A percentile compares a stretch with the other conserved stretches of the same genome.
Evolutionary conservation across 768 basidiomycete genomes (phyloP).

Genomic region (Strobilomyces echinocephalus): DNA sequence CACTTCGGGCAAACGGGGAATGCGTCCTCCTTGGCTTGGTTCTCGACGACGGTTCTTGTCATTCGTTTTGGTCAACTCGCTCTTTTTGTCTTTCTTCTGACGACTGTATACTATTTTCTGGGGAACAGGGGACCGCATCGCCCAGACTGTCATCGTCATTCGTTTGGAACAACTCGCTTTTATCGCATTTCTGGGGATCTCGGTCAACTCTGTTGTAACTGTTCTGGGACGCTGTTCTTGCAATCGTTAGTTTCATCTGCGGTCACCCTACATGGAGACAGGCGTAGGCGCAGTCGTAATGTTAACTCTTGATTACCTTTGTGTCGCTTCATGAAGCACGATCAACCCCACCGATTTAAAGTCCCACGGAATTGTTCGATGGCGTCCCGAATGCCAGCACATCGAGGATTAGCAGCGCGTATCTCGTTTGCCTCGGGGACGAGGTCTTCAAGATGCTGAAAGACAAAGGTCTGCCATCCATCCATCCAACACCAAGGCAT

Average conservation of each 20-base stretch:
- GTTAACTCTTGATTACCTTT: neutral
- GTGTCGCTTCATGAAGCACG: too few species aligned
- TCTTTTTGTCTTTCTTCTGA: neutral
- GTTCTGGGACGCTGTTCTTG: neutral
- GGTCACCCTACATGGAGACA: neutral
- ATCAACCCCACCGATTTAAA: constrained; percentile 13
- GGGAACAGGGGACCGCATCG: neutral
- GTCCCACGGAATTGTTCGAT: constrained; percentile 21
- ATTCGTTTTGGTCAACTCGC: constrained; percentile 7
- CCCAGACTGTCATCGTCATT: constrained; percentile 1
- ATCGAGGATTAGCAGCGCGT: constrained; percentile 52
- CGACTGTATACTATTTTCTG: constrained; percentile 2
- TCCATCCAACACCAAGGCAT: neutral
- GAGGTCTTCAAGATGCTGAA: constrained; percentile 47
- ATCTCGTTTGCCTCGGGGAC: constrained; percentile 57
- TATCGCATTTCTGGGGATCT: constrained; percentile 2
- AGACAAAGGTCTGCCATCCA: neutral
- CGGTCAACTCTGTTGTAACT: neutral
- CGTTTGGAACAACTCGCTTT: constrained; percentile 3
- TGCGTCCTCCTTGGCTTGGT: neutral
- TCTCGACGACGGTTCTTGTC: neutral
- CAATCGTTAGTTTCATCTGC: neutral
- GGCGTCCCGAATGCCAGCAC: constrained; percentile 38
- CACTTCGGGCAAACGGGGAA: constrained; percentile 3
- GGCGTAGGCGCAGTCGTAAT: neutral